Base-by-base conservation (phyloP, 352 stramenopile genomes). In the Phytophthora rubi region DNA sequence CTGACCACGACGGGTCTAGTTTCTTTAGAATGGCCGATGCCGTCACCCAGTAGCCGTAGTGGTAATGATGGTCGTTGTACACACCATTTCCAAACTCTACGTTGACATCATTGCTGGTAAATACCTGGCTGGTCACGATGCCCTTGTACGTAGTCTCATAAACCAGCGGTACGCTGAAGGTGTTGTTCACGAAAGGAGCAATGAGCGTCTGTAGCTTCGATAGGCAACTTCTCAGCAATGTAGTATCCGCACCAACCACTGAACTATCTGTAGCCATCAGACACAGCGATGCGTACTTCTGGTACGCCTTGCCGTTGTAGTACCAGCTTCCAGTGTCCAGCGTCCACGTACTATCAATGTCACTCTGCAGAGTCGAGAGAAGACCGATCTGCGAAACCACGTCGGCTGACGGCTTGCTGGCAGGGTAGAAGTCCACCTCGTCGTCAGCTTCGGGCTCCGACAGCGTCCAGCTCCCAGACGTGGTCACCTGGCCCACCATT, bases 41-140 rank as follows among this genome's bases (percentile, higher is more conserved):
- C 16, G 70, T 70, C n/a, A 91, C 62, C 81, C 81, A 91, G 75
- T 91, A 91, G n/a, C 83, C 81, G 62, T 87, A 91, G 67, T 91
- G 83, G 63, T 89, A 91, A 52, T 91, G 81, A 67, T 91, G 83
- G 58, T 91, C 83, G 62, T 91, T 91, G 73, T 91, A 91, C 21
- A 91, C 76, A 7, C 68, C 73, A 62, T 89, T 91, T 45, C 81
- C 81, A 59, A 86, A 89, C 33, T 89, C 81, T 0, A 76, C 76
- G 39, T 83, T 73, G 33, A 73, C 57, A 42, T 89, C 71, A 8
- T 65, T 68, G 10, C 65, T 73, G 2, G 59, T 75, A 45, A 91
- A 82, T 0, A 65, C 62, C 18, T 74, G 60, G 7, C 55, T 69
- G 2, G 66, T 85, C 13, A 81, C 53, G 39, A 91, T 75, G 6